These are phyloP conservation scores for Arthrobotrys entomopaga DNA, from an alignment of 2,329 filamentous ascomycete species.

Conservation along the genomic window DNA sequence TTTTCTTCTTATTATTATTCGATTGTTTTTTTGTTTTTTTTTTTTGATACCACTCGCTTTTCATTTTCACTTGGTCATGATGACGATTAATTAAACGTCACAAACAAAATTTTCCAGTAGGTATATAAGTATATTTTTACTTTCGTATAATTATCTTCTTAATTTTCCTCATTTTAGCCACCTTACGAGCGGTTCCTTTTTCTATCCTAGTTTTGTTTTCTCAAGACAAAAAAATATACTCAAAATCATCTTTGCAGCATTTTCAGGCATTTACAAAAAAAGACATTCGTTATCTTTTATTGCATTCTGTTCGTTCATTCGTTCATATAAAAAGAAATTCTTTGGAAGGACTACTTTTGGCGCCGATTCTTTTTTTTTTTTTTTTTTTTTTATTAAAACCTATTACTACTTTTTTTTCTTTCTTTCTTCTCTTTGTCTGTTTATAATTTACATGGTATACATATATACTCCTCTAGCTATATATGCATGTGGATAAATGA, in stretches of 20 bases:
- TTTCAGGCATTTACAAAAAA: slow-evolving; percentile 6
- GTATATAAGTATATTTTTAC: slow-evolving; percentile 30
- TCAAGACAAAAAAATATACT: too few relatives aligned
- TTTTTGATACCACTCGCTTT: slow-evolving; percentile 54
- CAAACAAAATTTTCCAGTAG: slow-evolving; percentile 32
- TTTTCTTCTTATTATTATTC: slow-evolving; percentile 3
- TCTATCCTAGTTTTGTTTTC: neutral
- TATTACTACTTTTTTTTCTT: neutral
- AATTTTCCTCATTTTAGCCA: slow-evolving; percentile 16
- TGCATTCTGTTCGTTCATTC: slow-evolving; percentile 12
- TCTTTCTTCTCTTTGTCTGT: neutral
- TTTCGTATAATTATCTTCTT: slow-evolving; percentile 32
- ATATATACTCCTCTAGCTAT: neutral
- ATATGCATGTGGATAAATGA: slow-evolving; percentile 2
- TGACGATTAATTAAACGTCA: slow-evolving; percentile 52
- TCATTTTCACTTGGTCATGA: slow-evolving; percentile 34
- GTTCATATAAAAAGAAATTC: slow-evolving; percentile 5
- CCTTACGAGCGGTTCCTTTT: slow-evolving; percentile 29
- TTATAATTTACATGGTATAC: neutral
- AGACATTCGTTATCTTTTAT: slow-evolving; percentile 15
- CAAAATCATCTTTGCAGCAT: slow-evolving; percentile 9
- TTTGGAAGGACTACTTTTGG: too few relatives aligned
- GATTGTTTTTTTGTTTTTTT: slow-evolving; percentile 20
- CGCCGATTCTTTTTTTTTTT: slow-evolving; percentile 2
- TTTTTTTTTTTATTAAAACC: slow-evolving; percentile 3